phyloP scores from a whole-genome alignment of 805 yeast species.

The Nematodospora valgi region DNA sequence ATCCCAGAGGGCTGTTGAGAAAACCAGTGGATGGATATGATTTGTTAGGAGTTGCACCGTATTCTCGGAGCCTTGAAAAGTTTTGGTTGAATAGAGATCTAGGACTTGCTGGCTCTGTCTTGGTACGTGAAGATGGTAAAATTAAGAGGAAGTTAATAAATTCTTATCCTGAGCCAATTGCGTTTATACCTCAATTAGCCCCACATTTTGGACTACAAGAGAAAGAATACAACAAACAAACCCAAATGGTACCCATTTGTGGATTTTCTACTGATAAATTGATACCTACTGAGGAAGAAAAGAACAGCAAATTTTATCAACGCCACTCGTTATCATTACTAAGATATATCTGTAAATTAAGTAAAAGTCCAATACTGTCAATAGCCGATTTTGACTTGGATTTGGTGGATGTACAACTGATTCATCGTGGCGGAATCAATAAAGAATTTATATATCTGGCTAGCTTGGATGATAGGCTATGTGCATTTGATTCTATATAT shows the following conservation, averaged over 20 bases:
- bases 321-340: conserved; percentile 32
- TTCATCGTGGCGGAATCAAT: conserved; percentile 34
- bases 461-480: conserved; percentile 39
- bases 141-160: conserved; percentile 24
- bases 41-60: conserved; percentile 38
- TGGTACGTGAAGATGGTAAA: conserved; percentile 21
- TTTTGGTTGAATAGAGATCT: conserved; percentile 42
- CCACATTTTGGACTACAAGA: conserved; percentile 32
- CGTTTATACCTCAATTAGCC: conserved; percentile 38
- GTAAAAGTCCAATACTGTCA: conserved; percentile 17
- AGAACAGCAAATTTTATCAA: conserved; percentile 20
- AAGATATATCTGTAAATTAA: conserved; percentile 26
- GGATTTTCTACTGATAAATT: conserved; percentile 18
- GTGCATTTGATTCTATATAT: conserved; percentile 36
- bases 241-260: conserved; percentile 37
- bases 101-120: conserved; percentile 38
- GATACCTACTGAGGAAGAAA: conserved; percentile 27
- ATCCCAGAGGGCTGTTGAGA: conserved; percentile 22
- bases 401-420: conserved; percentile 33
- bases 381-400: conserved; percentile 34
- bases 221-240: conserved; percentile 31
- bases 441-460: conserved; percentile 38
- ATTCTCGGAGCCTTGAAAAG: conserved; percentile 32
- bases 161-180: conserved; percentile 35
- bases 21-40: conserved; percentile 30